phyloP scores from a whole-genome alignment of 208 protist genomes.

The Acanthamoeba healyi region DNA sequence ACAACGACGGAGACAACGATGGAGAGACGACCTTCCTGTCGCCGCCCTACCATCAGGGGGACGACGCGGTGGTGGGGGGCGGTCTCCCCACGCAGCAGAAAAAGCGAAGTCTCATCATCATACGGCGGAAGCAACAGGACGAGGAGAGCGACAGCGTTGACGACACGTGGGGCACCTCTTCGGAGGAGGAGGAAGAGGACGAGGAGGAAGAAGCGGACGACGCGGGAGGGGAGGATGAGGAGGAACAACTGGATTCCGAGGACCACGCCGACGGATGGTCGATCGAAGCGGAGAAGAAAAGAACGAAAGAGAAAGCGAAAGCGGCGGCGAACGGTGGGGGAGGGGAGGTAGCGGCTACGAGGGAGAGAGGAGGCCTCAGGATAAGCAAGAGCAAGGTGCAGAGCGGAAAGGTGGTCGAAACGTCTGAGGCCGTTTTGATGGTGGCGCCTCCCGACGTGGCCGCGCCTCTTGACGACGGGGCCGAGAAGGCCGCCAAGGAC shows the following conservation, averaged over 20 bases:
- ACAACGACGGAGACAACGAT: neutral
- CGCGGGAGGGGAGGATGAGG: neutral
- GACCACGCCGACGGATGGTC: neutral
- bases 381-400: slow-evolving; percentile 15
- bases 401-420: slow-evolving; percentile 22
- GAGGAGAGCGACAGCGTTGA: slow-evolving; percentile 17
- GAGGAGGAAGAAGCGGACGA: neutral
- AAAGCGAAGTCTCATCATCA: slow-evolving; percentile 29
- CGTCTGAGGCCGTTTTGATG: neutral
- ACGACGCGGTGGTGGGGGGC: neutral
- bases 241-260: neutral
- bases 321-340: neutral
- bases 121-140: neutral
- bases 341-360: no score
- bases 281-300: no score
- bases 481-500: neutral
- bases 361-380: no score
- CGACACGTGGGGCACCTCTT: slow-evolving; percentile 28
- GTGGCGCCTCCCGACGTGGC: neutral
- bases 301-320: slow-evolving; percentile 28
- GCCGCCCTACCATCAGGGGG: neutral
- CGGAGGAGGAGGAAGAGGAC: neutral
- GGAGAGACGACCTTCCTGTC: no score
- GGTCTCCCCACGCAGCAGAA: neutral
- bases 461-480: no score